Evolutionary conservation across 1,284 basidiomycete genomes (phyloP).

Genomic region (Uromyces viciae-fabae): DNA sequence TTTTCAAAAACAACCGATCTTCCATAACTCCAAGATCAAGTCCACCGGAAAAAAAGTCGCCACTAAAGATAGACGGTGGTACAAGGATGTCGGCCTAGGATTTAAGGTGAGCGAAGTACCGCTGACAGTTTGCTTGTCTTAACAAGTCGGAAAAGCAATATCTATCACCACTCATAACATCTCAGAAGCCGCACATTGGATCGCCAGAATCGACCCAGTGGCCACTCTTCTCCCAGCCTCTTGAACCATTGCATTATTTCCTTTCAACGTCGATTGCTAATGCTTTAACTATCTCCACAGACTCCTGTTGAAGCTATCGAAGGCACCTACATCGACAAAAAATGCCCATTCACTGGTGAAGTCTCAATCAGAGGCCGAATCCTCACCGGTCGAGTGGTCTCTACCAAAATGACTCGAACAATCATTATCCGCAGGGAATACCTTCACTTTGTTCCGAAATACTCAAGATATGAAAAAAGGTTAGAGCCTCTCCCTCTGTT

Average conservation of each 20-base stretch:
- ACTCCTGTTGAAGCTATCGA: conserved; percentile 93
- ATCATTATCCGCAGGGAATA: conserved; percentile 98
- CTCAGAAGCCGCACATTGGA: no score
- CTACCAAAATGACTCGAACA: conserved; percentile 99
- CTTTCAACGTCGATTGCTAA: background rate
- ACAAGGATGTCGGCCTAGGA: conserved; percentile 64
- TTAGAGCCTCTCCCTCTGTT: conserved; percentile 55
- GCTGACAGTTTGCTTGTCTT: no score
- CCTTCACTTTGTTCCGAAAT: conserved; percentile 94
- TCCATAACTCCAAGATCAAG: conserved; percentile 85
- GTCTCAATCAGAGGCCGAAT: conserved; percentile 99
- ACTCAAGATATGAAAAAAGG: conserved; percentile 63
- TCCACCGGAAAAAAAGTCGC: conserved; percentile 79
- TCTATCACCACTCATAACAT: no score
- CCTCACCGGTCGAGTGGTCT: conserved; percentile 92
- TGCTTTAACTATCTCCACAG: conserved; percentile 51
- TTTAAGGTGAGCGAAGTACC: conserved; percentile 49
- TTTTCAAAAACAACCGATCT: conserved; percentile 95
- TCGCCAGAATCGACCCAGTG: no score
- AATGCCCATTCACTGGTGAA: conserved; percentile 71
- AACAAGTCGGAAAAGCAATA: no score
- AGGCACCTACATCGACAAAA: conserved; percentile 99
- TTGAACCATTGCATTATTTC: background rate
- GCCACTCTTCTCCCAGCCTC: no score
- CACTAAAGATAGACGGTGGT: conserved; percentile 96